Percentiles rank a stretch among this genome's conserved stretches.
Evolutionary conservation across 768 basidiomycete species (phyloP).

Genomic region (Lactarius hengduanensis): DNA sequence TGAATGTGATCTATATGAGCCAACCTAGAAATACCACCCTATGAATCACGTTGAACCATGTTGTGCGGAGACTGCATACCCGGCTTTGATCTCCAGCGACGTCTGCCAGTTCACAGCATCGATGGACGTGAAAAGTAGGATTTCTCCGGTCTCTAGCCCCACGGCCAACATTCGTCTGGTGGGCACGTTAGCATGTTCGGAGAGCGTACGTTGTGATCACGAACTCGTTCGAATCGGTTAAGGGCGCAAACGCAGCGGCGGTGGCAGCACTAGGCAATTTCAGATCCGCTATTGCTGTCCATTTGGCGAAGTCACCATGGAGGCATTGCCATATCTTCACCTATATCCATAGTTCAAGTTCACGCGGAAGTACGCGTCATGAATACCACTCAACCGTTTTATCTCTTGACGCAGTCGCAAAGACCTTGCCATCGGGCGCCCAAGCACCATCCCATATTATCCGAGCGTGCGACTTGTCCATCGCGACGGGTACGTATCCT

Average conservation of each 20-base stretch:
- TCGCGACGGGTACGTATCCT: constrained; percentile 61
- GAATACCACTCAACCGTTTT: constrained; percentile 63
- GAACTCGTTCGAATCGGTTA: constrained; percentile 44
- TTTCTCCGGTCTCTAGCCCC: constrained; percentile 80
- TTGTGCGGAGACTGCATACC: constrained; percentile 42
- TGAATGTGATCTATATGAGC: constrained; percentile 81
- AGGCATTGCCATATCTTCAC: constrained; percentile 76
- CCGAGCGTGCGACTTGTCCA: constrained; percentile 82
- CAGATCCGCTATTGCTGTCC: constrained; percentile 59
- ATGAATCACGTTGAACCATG: constrained; percentile 5
- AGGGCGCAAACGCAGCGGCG: constrained; percentile 64
- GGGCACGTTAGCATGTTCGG: not conserved
- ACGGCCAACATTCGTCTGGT: constrained; percentile 64
- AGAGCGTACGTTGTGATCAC: constrained; percentile 12
- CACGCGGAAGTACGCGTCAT: not conserved
- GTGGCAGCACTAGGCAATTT: constrained; percentile 79
- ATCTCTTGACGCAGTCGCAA: constrained; percentile 93
- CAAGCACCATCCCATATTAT: constrained; percentile 98
- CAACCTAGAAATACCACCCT: constrained; percentile 42
- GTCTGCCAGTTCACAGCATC: constrained; percentile 46
- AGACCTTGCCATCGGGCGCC: constrained; percentile 71
- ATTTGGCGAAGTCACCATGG: constrained; percentile 39
- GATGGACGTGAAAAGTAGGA: constrained; percentile 56
- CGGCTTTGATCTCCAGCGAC: constrained; percentile 45
- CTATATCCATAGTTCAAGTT: constrained; percentile 39